These are phyloP conservation scores for Hemileccinum rubropunctum DNA, from an alignment of 768 basidiomycete species.

Conservation along the genomic window DNA sequence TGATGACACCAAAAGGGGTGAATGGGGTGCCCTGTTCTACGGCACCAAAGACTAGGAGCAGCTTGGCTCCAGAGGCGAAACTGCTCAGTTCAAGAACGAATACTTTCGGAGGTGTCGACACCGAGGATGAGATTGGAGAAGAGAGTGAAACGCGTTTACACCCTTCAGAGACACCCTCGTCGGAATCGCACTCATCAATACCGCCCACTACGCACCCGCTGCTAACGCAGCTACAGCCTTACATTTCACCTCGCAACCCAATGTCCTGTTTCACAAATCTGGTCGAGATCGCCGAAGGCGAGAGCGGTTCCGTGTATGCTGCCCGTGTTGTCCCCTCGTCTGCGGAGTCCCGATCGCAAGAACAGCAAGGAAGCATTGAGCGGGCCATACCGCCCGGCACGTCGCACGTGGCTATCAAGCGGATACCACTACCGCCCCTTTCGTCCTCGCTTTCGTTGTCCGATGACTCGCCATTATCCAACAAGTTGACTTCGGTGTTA, in stretches of 20 bases:
- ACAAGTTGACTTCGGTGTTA: constrained; percentile 62
- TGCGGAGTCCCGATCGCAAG: constrained; percentile 5
- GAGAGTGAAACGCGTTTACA: not conserved
- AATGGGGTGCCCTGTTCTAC: constrained; percentile 4
- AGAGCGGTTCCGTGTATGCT: constrained; percentile 68
- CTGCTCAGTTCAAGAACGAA: constrained; percentile 32
- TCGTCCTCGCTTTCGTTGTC: constrained; percentile 18
- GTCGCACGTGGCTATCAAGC: constrained; percentile 74
- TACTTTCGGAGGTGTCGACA: constrained; percentile 37
- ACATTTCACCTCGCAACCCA: constrained; percentile 68
- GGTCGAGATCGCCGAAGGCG: constrained; percentile 80
- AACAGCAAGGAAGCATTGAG: constrained; percentile 10
- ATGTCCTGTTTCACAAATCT: constrained; percentile 62
- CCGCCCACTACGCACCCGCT: constrained; percentile 13
- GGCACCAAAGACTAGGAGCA: constrained; percentile 7
- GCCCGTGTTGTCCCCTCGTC: constrained; percentile 31
- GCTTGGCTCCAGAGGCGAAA: constrained; percentile 24
- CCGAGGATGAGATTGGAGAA: constrained; percentile 8
- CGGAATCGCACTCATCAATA: not conserved
- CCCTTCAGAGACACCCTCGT: not conserved
- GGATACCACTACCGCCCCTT: constrained; percentile 53
- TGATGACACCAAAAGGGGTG: constrained; percentile 18
- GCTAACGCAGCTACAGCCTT: constrained; percentile 50
- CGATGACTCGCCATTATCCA: constrained; percentile 38
- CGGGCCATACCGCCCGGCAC: constrained; percentile 23